A percentile compares a stretch with the other conserved stretches of the same genome.
Conservation (phyloP, 805 yeast species). For the Debaryomyces hansenii region DNA sequence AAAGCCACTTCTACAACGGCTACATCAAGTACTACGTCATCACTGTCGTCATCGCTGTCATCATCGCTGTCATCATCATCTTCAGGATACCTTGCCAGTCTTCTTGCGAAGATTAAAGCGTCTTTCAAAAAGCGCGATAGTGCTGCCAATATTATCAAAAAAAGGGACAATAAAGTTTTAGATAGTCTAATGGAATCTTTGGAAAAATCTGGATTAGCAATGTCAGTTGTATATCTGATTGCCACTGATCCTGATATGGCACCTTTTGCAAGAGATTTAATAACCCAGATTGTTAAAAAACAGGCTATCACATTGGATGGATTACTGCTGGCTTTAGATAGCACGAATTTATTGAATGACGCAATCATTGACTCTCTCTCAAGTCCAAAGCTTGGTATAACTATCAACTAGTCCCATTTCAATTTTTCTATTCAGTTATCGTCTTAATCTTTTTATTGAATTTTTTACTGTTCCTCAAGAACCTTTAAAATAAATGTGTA, state of each 20-base stretch:
- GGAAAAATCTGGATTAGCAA: slow-evolving; percentile 27
- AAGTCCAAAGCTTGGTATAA: slow-evolving; percentile 16
- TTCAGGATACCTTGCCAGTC: neutral
- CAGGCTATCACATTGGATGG: slow-evolving; percentile 18
- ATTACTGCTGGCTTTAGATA: slow-evolving; percentile 13
- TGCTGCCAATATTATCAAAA: slow-evolving; percentile 5
- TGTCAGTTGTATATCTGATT: slow-evolving; percentile 23
- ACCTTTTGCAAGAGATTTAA: slow-evolving; percentile 24
- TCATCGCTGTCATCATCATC: slow-evolving; percentile 4
- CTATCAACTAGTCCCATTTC: neutral
- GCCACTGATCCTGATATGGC: slow-evolving; percentile 20
- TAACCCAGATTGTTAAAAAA: slow-evolving; percentile 18
- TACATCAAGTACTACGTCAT: neutral
- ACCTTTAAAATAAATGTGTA: no score
- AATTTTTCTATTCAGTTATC: neutral
- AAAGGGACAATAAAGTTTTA: slow-evolving; percentile 19
- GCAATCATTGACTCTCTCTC: slow-evolving; percentile 13
- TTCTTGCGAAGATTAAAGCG: neutral
- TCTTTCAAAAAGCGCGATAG: slow-evolving; percentile 12
- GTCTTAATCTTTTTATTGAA: no score
- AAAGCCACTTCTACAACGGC: slow-evolving; percentile 5
- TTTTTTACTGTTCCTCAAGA: no score
- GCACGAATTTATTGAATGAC: slow-evolving; percentile 15
- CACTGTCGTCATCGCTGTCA: slow-evolving; percentile 5
- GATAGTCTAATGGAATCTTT: slow-evolving; percentile 26